These are phyloP conservation scores for Sugiyamaella mastotermitis DNA, from an alignment of 805 yeast genomes.

Conservation along the genomic window DNA sequence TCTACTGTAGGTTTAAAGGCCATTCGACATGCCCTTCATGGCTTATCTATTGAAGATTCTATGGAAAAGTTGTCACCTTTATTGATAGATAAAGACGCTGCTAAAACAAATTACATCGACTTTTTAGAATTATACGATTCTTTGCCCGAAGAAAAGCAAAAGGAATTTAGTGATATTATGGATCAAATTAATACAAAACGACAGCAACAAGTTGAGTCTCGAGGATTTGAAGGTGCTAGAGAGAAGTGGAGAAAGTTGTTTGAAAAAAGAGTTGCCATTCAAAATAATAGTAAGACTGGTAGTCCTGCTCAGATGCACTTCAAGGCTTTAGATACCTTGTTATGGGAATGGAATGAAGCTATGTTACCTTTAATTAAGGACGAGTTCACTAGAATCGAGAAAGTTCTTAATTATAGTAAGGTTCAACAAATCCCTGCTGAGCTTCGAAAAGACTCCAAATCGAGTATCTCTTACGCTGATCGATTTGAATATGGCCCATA, in stretches of 20 bases:
- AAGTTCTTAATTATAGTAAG: slow-evolving; percentile 30
- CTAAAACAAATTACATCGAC: slow-evolving; percentile 40
- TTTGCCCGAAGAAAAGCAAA: slow-evolving; percentile 33
- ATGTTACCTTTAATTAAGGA: slow-evolving; percentile 64
- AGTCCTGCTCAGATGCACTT: slow-evolving; percentile 25
- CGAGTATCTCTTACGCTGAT: slow-evolving; percentile 17
- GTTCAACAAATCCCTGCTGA: slow-evolving; percentile 20
- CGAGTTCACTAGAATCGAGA: slow-evolving; percentile 54
- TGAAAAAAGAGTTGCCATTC: slow-evolving; percentile 34
- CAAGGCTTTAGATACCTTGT: slow-evolving; percentile 59
- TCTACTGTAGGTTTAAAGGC: slow-evolving; percentile 73
- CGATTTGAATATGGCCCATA: slow-evolving; percentile 64
- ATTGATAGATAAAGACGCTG: slow-evolving; percentile 29
- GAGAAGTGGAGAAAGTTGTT: slow-evolving; percentile 84
- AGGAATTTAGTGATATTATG: slow-evolving; percentile 55
- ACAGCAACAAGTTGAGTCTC: slow-evolving; percentile 67
- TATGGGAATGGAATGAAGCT: slow-evolving; percentile 80
- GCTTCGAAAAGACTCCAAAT: slow-evolving; percentile 9
- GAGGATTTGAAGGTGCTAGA: slow-evolving; percentile 78
- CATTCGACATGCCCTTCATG: slow-evolving; percentile 67
- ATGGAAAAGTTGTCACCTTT: slow-evolving; percentile 29
- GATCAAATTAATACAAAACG: slow-evolving; percentile 69
- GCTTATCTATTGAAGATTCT: slow-evolving; percentile 31
- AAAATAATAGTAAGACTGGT: slow-evolving; percentile 4
- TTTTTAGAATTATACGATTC: slow-evolving; percentile 60